These are phyloP conservation scores for Phytophthora pinifolia DNA, from an alignment of 352 stramenopile species.

Conservation along the genomic window DNA sequence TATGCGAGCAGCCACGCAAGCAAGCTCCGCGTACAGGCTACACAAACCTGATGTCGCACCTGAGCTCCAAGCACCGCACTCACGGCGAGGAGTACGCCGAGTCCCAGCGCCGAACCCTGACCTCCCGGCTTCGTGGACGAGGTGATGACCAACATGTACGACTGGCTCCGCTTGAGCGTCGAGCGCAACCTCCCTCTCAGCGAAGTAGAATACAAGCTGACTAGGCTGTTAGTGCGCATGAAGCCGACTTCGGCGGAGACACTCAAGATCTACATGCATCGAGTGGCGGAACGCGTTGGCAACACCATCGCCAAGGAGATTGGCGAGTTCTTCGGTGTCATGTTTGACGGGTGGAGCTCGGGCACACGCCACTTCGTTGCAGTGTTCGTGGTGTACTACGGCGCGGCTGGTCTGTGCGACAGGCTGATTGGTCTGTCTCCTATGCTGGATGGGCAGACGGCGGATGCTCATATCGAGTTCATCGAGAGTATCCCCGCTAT, in stretches of 20 bases:
- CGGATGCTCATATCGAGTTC: constrained; percentile 14
- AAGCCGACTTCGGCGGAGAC: constrained; percentile 1
- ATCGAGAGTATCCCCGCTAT: not conserved
- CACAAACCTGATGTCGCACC: constrained; percentile 16
- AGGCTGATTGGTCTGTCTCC: constrained; percentile 11
- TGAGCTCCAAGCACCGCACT: constrained; percentile 7
- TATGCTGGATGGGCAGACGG: constrained; percentile 9
- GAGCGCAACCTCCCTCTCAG: constrained; percentile 14
- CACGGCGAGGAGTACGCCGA: constrained; percentile 8
- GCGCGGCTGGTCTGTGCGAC: not conserved
- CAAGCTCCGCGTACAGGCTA: constrained; percentile 17
- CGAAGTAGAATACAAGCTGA: constrained; percentile 16
- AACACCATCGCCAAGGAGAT: constrained; percentile 9
- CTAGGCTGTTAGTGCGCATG: constrained; percentile 15
- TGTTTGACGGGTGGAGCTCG: constrained; percentile 22
- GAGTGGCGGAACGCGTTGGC: constrained; percentile 8
- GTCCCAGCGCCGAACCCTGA: constrained; percentile 12
- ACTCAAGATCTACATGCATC: constrained; percentile 14
- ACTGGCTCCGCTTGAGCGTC: constrained; percentile 15
- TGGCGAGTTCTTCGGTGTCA: constrained; percentile 14
- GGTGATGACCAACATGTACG: constrained; percentile 19
- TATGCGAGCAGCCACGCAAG: constrained; percentile 20
- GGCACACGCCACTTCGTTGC: constrained; percentile 14
- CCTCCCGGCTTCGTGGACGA: constrained; percentile 18
- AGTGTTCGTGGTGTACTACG: constrained; percentile 11